These are phyloP conservation scores for Pseudonitzschia multiseries DNA, from an alignment of 108 stramenopile genomes.

Conservation along the genomic window DNA sequence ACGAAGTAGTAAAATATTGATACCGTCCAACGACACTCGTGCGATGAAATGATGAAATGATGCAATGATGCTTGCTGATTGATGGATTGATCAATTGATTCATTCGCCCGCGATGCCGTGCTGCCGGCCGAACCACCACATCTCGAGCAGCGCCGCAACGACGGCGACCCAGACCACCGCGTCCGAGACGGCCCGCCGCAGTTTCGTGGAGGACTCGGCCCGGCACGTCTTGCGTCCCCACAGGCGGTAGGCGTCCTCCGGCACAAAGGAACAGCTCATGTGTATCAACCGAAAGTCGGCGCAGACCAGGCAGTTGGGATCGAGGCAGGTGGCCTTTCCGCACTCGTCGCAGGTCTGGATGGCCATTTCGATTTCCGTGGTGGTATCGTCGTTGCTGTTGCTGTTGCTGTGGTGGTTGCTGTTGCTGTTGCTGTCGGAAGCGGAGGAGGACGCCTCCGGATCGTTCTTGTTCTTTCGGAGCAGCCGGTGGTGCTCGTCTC, in stretches of 20 bases:
- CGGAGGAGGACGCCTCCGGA: no score
- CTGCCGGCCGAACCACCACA: slow-evolving; percentile 7
- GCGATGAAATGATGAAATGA: no score
- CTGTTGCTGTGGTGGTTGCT: not conserved
- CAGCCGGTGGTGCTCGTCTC: not conserved
- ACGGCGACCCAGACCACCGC: not conserved
- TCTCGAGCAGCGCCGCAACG: not conserved
- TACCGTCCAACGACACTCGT: no score
- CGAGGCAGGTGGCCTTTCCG: slow-evolving; percentile 13
- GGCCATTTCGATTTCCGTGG: not conserved
- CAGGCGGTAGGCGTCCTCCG: slow-evolving; percentile 2
- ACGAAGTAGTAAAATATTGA: no score
- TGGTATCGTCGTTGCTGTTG: not conserved
- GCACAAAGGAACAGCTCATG: not conserved
- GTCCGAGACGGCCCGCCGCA: not conserved
- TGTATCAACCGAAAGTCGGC: slow-evolving; percentile 5
- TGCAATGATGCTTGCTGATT: no score
- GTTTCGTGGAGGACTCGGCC: slow-evolving; percentile 1
- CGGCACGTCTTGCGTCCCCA: not conserved
- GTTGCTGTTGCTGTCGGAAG: not conserved
- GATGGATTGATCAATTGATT: no score
- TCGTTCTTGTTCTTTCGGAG: not conserved
- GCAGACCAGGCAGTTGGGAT: slow-evolving; percentile 13
- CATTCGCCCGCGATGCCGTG: no score
- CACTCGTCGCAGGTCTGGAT: slow-evolving; percentile 9